Evolutionary conservation across 352 stramenopile species (phyloP), one percentile per base, ranked within the genome.

Genomic region (Thraustochytrium sp.): DNA sequence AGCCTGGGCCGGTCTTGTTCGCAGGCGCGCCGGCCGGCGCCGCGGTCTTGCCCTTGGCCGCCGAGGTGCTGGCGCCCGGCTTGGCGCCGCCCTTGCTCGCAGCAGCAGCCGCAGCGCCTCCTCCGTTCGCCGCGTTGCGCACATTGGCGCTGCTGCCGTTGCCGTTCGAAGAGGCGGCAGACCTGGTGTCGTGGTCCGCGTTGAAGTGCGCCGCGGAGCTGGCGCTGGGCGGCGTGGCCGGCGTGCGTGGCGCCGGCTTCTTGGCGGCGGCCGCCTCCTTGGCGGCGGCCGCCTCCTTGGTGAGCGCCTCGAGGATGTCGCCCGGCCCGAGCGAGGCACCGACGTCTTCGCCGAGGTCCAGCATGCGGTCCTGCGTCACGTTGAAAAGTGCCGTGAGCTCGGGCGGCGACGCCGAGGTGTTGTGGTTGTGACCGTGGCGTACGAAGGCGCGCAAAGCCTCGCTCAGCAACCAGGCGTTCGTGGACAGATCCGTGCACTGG

Each of bases 281-380:
- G 59, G 46, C 26, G 13, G 26, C 36, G 59, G 42, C 59, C 21
- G 59, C 59, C 5, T 72, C 59, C 36, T 44, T 21, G 40, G 59
- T 49, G 40, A 72, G 59, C 16, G 65, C 65, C 42, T 77, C 65
- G 65, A 77, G 29, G 26, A 77, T 55, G 38, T 77, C 65, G 13
- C 65, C 65, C 5, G 42, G 65, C 18, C 21, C 46, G 13, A 77
- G 18, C 21, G 65, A 77, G 18, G 29, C 26, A 0, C 42, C 40
- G 29, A 77, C 65, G n/a, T 77, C 65, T 23, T 77, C 65, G 34
- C 42, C 46, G 40, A 77, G 65, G 65, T 77, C 65, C 16, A 77
- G 65, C 13, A 61, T 18, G 26, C 65, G 65, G 65, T 40, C 42
- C 46, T 77, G 65, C 31, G 65, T 77, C 0, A 62, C 65, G 46